A percentile compares a stretch with the other conserved stretches of the same genome.
Evolutionary conservation across 2,329 filamentous ascomycete species (phyloP).

Genomic region (Cryphonectria radicalis): DNA sequence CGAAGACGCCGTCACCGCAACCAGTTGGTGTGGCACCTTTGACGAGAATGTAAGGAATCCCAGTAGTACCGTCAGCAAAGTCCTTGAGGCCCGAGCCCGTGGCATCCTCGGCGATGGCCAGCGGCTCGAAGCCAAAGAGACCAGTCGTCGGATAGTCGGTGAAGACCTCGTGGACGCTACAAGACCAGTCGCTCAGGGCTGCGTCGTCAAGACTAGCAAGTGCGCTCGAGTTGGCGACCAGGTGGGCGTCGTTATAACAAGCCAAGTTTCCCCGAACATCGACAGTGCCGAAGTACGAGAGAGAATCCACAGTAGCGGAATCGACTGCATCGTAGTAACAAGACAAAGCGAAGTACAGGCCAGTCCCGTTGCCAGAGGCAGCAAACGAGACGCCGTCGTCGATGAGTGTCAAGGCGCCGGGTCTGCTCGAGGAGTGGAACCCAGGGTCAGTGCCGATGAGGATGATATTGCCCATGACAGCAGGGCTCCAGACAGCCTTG

Average conservation of each 20-base stretch:
- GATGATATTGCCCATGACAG: conserved; percentile 46
- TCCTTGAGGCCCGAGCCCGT: conserved; percentile 39
- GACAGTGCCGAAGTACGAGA: conserved; percentile 45
- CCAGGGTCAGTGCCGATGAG: conserved; percentile 47
- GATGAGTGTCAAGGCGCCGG: conserved; percentile 43
- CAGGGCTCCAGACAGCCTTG: conserved; percentile 45
- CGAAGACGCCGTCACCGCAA: conserved; percentile 45
- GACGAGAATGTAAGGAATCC: conserved; percentile 48
- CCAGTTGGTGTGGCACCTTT: conserved; percentile 46
- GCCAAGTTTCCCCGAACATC: conserved; percentile 43
- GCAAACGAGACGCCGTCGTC: conserved; percentile 44
- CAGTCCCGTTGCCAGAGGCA: conserved; percentile 40
- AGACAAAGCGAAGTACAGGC: conserved; percentile 47
- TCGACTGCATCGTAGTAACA: conserved; percentile 44
- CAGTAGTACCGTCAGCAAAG: conserved; percentile 43
- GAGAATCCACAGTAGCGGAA: conserved; percentile 33
- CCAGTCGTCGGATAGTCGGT: conserved; percentile 43
- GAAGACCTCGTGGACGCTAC: conserved; percentile 48
- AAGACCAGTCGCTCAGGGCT: conserved; percentile 47
- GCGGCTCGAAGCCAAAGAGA: conserved; percentile 42
- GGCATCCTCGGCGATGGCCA: conserved; percentile 45
- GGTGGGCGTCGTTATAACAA: conserved; percentile 46
- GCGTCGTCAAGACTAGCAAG: conserved; percentile 41
- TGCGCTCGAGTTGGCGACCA: conserved; percentile 43
- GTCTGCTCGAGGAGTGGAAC: conserved; percentile 37